Conservation (phyloP, 257 asterid species). For the Rhazya stricta region DNA sequence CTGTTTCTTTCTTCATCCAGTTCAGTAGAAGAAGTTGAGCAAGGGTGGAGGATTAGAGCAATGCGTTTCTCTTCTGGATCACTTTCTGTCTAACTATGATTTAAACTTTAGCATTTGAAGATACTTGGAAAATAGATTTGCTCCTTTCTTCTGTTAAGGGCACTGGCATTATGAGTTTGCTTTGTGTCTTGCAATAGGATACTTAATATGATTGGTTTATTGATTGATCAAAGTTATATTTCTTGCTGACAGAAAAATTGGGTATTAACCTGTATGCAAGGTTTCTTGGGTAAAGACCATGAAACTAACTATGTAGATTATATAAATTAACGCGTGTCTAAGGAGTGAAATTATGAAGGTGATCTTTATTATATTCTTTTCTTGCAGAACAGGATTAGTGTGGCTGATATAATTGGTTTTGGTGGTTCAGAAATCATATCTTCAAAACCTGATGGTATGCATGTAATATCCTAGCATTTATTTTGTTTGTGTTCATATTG, state of each 20-base stretch:
- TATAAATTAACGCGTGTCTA: neutral
- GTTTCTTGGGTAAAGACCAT: neutral
- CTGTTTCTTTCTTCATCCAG: neutral
- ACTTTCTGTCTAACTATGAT: neutral
- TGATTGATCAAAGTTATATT: neutral
- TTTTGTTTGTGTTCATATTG: neutral
- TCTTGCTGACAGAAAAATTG: neutral
- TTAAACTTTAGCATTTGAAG: neutral
- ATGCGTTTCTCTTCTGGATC: neutral
- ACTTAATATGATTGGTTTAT: neutral
- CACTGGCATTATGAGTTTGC: neutral
- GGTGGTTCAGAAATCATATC: conserved; percentile 32
- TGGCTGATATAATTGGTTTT: conserved; percentile 33
- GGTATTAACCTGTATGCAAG: neutral
- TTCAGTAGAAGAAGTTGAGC: neutral
- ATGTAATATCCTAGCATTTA: neutral
- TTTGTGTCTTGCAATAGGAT: neutral
- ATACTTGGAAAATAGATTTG: neutral
- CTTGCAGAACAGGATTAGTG: conserved; percentile 33
- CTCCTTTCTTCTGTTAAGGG: neutral
- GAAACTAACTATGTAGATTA: neutral
- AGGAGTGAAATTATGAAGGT: neutral
- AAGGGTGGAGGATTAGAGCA: neutral
- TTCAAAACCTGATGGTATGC: conserved; percentile 33
- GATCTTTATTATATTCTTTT: neutral